Conservation (phyloP, 2,329 filamentous ascomycete genomes). For the Coleophoma cylindrospora region DNA sequence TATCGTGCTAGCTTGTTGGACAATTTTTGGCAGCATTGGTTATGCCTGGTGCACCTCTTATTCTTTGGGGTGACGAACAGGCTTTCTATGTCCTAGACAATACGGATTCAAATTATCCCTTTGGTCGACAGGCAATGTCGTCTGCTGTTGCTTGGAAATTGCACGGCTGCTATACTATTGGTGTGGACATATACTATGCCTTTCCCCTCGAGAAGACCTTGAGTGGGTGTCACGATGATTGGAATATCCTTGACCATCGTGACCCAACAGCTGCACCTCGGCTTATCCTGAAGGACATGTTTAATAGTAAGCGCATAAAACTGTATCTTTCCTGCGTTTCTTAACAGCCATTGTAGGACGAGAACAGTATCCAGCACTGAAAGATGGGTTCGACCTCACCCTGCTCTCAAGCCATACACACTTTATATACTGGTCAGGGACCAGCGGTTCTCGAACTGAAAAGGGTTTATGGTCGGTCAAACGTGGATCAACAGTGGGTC, state of each 20-base stretch:
- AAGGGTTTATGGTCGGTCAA: neutral
- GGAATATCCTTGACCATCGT: conserved; percentile 53
- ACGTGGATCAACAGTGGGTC: neutral
- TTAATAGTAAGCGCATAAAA: conserved; percentile 31
- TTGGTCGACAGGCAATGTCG: conserved; percentile 57
- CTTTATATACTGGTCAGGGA: neutral
- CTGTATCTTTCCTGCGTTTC: neutral
- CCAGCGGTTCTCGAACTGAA: neutral
- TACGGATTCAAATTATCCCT: conserved; percentile 59
- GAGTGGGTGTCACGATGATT: conserved; percentile 50
- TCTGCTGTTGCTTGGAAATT: conserved; percentile 56
- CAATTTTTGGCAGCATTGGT: conserved; percentile 53
- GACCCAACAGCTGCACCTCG: conserved; percentile 56
- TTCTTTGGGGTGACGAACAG: conserved; percentile 64
- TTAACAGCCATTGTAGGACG: neutral
- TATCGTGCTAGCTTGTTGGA: conserved; percentile 34
- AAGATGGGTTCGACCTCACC: conserved; percentile 50
- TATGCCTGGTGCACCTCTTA: conserved; percentile 53
- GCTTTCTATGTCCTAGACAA: conserved; percentile 57
- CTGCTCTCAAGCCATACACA: conserved; percentile 50
- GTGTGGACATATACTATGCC: conserved; percentile 48
- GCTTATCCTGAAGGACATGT: conserved; percentile 56
- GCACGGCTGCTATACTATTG: conserved; percentile 51
- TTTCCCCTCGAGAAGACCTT: conserved; percentile 50
- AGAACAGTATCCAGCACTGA: conserved; percentile 29